Evolutionary conservation across 768 basidiomycete genomes (phyloP).

Genomic region (Daedalea quercina): DNA sequence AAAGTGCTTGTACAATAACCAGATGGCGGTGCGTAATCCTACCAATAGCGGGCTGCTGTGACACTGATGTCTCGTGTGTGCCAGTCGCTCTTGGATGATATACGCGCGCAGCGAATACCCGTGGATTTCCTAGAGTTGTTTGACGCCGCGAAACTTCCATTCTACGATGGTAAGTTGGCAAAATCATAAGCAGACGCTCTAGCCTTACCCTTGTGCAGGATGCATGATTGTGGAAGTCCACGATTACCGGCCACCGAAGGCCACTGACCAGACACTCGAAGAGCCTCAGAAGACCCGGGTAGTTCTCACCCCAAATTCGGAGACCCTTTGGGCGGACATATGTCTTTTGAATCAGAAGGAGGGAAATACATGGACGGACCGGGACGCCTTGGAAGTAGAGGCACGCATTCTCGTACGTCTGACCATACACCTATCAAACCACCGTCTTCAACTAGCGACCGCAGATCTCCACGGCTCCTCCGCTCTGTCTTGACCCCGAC

Average conservation of each 20-base stretch:
- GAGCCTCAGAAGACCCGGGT: slow-evolving; percentile 61
- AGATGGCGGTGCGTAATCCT: slow-evolving; percentile 46
- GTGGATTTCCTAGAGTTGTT: slow-evolving; percentile 81
- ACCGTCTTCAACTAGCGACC: neutral
- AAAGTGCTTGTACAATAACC: slow-evolving; percentile 78
- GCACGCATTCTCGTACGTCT: slow-evolving; percentile 61
- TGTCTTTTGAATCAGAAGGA: slow-evolving; percentile 58
- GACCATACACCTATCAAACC: slow-evolving; percentile 36
- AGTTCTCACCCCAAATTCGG: slow-evolving; percentile 70
- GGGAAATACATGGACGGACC: slow-evolving; percentile 60
- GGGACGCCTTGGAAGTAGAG: slow-evolving; percentile 67
- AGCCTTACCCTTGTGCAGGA: slow-evolving; percentile 34
- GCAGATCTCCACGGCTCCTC: slow-evolving; percentile 68
- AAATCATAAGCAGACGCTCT: neutral
- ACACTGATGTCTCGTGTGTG: neutral
- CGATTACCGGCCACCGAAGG: slow-evolving; percentile 61
- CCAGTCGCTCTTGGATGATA: slow-evolving; percentile 77
- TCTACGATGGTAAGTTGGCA: slow-evolving; percentile 68
- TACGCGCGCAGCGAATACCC: slow-evolving; percentile 77
- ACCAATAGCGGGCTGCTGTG: too few species aligned
- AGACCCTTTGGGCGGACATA: slow-evolving; percentile 76
- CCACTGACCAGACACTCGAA: slow-evolving; percentile 50
- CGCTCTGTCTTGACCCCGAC: slow-evolving; percentile 77
- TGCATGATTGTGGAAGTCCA: slow-evolving; percentile 82
- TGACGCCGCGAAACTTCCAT: slow-evolving; percentile 64